Conservation (phyloP, 345 rosid genomes). For the Gossypium longicalyx region DNA sequence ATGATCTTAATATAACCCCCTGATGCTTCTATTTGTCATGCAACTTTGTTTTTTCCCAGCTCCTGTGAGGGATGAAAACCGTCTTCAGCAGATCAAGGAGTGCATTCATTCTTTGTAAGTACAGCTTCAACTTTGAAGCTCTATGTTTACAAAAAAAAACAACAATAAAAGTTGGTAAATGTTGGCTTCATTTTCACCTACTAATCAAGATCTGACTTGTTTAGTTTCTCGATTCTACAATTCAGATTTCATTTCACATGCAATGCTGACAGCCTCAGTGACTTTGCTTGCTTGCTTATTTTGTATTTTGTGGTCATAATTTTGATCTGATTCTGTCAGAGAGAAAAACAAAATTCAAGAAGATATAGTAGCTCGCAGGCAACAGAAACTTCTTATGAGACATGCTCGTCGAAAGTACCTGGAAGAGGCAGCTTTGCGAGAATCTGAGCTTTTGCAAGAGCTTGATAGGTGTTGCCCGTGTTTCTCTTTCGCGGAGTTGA, state of each 20-base stretch:
- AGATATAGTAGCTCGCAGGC: slow-evolving; percentile 55
- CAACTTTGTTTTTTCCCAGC: slow-evolving; percentile 33
- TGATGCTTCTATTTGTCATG: background rate
- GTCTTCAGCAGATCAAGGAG: slow-evolving; percentile 69
- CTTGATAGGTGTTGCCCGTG: slow-evolving; percentile 55
- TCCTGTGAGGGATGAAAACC: slow-evolving; percentile 38
- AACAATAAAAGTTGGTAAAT: background rate
- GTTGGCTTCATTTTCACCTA: slow-evolving; percentile 2
- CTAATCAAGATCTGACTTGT: background rate
- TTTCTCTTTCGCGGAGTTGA: slow-evolving; percentile 9
- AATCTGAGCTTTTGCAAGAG: slow-evolving; percentile 64
- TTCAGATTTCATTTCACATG: background rate
- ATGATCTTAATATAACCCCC: background rate
- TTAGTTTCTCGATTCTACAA: background rate
- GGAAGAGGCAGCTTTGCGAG: slow-evolving; percentile 64
- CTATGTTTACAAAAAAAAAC: background rate
- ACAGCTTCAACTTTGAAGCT: background rate
- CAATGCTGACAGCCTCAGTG: background rate
- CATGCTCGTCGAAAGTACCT: slow-evolving; percentile 59
- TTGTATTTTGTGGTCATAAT: background rate
- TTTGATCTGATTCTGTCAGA: slow-evolving; percentile 28
- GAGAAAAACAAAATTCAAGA: slow-evolving; percentile 61
- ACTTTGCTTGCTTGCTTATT: background rate
- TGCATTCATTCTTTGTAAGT: slow-evolving; percentile 55
- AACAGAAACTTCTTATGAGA: slow-evolving; percentile 58